phyloP scores from a whole-genome alignment of 2,329 filamentous ascomycete genomes.

The Blastomyces silverae region DNA sequence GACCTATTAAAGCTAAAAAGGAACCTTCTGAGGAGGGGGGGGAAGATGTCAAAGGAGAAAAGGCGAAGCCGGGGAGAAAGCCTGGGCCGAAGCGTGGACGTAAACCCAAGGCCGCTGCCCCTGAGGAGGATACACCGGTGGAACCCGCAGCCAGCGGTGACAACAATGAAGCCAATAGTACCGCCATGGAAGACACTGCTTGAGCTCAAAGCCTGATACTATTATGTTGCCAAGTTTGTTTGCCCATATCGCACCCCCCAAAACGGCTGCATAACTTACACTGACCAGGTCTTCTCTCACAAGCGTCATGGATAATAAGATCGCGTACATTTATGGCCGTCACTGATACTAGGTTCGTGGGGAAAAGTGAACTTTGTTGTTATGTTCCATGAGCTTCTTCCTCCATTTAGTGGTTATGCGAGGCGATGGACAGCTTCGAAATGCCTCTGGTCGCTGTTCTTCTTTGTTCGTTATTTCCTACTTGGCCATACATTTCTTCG shows the following conservation, averaged over 20 bases:
- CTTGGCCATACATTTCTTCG: neutral
- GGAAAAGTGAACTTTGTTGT: neutral
- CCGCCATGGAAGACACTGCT: no score
- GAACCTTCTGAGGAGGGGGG: constrained; percentile 9
- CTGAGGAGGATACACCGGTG: constrained; percentile 1
- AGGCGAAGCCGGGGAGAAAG: constrained; percentile 8
- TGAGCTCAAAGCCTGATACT: neutral
- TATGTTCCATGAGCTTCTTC: neutral
- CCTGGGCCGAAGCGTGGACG: constrained; percentile 8
- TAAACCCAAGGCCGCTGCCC: constrained; percentile 13
- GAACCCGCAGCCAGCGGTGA: neutral
- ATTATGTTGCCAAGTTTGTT: neutral
- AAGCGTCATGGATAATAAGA: neutral
- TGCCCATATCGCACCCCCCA: neutral
- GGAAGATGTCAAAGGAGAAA: constrained; percentile 12
- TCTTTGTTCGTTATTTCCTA: neutral
- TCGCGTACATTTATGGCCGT: neutral
- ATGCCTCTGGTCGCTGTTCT: neutral
- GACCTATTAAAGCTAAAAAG: constrained; percentile 23
- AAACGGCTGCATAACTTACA: neutral
- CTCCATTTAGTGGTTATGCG: neutral
- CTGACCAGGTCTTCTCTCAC: neutral
- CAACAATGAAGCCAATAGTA: neutral
- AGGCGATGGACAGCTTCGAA: neutral
- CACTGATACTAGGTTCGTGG: neutral